Evolutionary conservation across 1,284 basidiomycete genomes (phyloP).

Genomic region (Fomes fomentarius): DNA sequence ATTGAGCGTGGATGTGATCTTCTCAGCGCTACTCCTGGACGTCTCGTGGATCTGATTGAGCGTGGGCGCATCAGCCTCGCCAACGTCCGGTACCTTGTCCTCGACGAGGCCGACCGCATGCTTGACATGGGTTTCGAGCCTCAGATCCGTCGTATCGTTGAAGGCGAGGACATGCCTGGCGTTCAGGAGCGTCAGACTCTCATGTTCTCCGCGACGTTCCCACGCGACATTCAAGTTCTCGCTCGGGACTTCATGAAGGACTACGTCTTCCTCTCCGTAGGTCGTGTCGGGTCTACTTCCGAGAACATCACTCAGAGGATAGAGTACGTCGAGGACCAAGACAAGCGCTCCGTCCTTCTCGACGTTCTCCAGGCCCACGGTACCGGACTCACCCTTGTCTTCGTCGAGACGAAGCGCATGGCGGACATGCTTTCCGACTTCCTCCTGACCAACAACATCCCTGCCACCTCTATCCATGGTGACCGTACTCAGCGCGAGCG

Average conservation of each 20-base stretch:
- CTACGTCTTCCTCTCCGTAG: slow-evolving; percentile 98
- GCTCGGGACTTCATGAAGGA: slow-evolving; percentile 96
- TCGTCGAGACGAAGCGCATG: slow-evolving; percentile 99
- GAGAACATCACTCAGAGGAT: slow-evolving; percentile 99
- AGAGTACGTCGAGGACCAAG: slow-evolving; percentile 97
- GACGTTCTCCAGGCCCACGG: slow-evolving; percentile 89
- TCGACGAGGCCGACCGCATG: slow-evolving; percentile 99
- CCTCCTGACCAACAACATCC: slow-evolving; percentile 83
- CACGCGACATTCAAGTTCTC: slow-evolving; percentile 97
- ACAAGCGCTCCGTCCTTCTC: slow-evolving; percentile 96
- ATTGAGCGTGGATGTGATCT: slow-evolving; percentile 98
- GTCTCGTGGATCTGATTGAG: slow-evolving; percentile 98
- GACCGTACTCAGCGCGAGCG: slow-evolving; percentile 98
- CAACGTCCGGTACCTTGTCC: slow-evolving; percentile 97
- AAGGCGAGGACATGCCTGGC: slow-evolving; percentile 98
- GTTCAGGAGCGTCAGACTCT: slow-evolving; percentile 94
- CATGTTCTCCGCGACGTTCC: slow-evolving; percentile 99
- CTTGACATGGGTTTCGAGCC: slow-evolving; percentile 99
- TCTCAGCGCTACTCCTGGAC: slow-evolving; percentile 97
- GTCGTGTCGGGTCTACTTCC: slow-evolving; percentile 96
- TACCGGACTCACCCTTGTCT: slow-evolving; percentile 85
- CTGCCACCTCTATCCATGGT: slow-evolving; percentile 97
- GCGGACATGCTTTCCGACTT: slow-evolving; percentile 98
- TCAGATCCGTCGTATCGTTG: slow-evolving; percentile 97
- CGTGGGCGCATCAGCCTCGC: slow-evolving; percentile 95